Evolutionary conservation across 2,329 filamentous ascomycete genomes (phyloP).

Genomic region (Aspergillus sp.): DNA sequence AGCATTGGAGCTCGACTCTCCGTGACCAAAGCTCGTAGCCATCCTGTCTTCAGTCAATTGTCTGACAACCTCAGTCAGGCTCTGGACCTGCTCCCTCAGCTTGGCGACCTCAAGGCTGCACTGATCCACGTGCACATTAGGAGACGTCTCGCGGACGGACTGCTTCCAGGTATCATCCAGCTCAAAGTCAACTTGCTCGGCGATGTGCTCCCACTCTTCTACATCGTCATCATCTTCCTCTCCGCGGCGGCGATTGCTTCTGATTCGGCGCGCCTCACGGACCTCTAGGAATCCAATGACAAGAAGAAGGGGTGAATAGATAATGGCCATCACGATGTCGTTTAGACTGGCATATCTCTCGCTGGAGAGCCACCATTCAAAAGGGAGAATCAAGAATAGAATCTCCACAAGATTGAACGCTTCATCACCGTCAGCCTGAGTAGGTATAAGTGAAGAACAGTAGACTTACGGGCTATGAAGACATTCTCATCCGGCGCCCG

Average conservation of each 20-base stretch:
- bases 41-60: conserved; percentile 51
- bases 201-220: conserved; percentile 92
- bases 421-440: conserved; percentile 22
- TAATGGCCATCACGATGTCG: conserved; percentile 80
- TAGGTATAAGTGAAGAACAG: background rate
- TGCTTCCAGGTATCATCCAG: conserved; percentile 79
- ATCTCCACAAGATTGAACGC: conserved; percentile 92
- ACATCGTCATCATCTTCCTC: conserved; percentile 87
- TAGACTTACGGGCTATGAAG: conserved; percentile 74
- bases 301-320: conserved; percentile 84
- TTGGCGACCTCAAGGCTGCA: conserved; percentile 67
- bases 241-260: conserved; percentile 73
- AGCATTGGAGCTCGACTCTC: conserved; percentile 21
- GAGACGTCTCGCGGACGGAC: conserved; percentile 73
- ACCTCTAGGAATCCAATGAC: conserved; percentile 76
- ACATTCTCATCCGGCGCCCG: conserved; percentile 97
- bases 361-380: conserved; percentile 95
- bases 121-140: conserved; percentile 80
- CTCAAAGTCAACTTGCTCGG: conserved; percentile 73
- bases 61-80: conserved; percentile 66
- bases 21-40: conserved; percentile 13
- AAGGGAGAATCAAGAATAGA: conserved; percentile 73
- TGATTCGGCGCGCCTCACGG: conserved; percentile 67
- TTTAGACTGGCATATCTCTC: conserved; percentile 78
- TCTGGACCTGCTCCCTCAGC: conserved; percentile 58